Evolutionary conservation across 2,329 filamentous ascomycete genomes (phyloP).

Genomic region (Ophiocordyceps camponoti-rufipedis): DNA sequence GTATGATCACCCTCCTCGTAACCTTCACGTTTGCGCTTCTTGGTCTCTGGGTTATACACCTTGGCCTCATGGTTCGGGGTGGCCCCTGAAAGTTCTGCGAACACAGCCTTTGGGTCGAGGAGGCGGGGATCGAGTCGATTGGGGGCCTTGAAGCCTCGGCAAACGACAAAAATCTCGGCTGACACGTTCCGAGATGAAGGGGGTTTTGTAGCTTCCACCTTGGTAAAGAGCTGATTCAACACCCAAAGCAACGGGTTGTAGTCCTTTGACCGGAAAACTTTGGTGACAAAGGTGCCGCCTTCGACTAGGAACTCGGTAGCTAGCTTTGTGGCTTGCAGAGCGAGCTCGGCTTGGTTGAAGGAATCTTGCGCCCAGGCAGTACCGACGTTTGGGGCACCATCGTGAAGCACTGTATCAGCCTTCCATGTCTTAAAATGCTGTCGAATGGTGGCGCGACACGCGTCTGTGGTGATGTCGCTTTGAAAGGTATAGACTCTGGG

Average conservation of each 20-base stretch:
- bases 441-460: conserved; percentile 78
- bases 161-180: conserved; percentile 97
- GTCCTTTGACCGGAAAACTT: conserved; percentile 93
- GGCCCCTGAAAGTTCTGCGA: conserved; percentile 73
- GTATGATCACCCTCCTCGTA: conserved; percentile 94
- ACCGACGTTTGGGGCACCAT: conserved; percentile 95
- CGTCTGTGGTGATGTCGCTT: conserved; percentile 94
- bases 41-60: conserved; percentile 92
- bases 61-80: conserved; percentile 93
- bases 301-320: conserved; percentile 84
- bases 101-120: conserved; percentile 74
- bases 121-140: conserved; percentile 88
- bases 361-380: conserved; percentile 97
- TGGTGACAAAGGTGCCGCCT: conserved; percentile 88
- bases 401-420: conserved; percentile 86
- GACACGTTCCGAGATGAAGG: conserved; percentile 91
- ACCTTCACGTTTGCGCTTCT: conserved; percentile 94
- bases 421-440: conserved; percentile 91
- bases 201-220: conserved; percentile 94
- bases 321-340: conserved; percentile 76
- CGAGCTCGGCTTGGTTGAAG: conserved; percentile 90
- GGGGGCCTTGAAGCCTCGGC: conserved; percentile 84
- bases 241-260: conserved; percentile 95
- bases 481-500: conserved; percentile 90
- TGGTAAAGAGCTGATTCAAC: conserved; percentile 87